Conservation (phyloP, 129 eudicot genomes). For the Chrysanthemum makinoi region DNA sequence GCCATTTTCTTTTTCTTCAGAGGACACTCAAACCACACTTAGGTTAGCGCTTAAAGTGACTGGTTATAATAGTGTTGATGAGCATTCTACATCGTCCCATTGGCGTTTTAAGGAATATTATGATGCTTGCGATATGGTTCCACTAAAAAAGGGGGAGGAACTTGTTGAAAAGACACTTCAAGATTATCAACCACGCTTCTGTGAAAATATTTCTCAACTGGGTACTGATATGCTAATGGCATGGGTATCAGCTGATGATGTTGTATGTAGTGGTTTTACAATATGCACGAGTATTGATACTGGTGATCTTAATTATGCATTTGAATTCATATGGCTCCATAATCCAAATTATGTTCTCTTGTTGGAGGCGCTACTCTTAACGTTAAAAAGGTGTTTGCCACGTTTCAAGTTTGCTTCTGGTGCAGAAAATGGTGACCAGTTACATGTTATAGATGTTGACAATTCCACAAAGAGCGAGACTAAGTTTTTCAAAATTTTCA, state of each 20-base stretch:
- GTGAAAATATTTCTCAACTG: background rate
- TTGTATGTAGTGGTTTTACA: background rate
- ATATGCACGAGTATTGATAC: background rate
- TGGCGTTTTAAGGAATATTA: too few relatives aligned
- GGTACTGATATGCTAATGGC: too few relatives aligned
- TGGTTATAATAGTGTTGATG: background rate
- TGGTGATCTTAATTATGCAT: background rate
- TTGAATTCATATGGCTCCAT: background rate
- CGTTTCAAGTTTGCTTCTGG: too few relatives aligned
- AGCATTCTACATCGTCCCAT: too few relatives aligned
- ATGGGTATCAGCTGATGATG: too few relatives aligned
- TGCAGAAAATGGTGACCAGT: too few relatives aligned
- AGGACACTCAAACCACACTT: background rate
- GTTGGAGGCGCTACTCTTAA: too few relatives aligned
- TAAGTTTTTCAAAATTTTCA: too few relatives aligned
- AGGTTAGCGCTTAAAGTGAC: background rate
- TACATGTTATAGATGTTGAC: too few relatives aligned
- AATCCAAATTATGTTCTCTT: too few relatives aligned
- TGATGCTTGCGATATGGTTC: background rate
- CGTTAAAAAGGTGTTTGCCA: too few relatives aligned
- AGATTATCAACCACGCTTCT: background rate
- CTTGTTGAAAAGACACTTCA: background rate
- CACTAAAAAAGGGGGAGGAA: background rate
- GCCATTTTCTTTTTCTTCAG: constrained; percentile 1
- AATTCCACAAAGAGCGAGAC: too few relatives aligned